Evolutionary conservation across 306 rosid genomes (phyloP).

Genomic region (Mimosa pudica): DNA sequence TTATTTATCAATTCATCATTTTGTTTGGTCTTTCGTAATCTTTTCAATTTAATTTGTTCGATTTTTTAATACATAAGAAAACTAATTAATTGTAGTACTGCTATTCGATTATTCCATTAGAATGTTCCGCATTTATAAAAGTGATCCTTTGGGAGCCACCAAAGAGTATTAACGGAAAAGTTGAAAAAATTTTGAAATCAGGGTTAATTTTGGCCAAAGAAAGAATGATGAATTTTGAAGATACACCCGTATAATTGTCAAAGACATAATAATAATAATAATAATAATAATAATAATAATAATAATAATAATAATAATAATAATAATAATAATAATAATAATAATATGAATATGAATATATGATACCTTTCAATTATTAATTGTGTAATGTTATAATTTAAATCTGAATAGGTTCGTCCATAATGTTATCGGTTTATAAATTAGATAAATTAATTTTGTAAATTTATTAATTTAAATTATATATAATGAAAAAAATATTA

Average conservation of each 20-base stretch:
- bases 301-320: too few relatives aligned
- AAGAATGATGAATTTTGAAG: neutral
- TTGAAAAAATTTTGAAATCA: slow-evolving; percentile 8
- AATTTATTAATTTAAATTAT: too few relatives aligned
- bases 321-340: too few relatives aligned
- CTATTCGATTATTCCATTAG: slow-evolving; percentile 21
- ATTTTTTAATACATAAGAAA: neutral
- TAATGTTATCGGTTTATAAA: too few relatives aligned
- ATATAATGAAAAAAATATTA: too few relatives aligned
- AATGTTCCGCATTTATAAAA: neutral
- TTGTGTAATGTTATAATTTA: too few relatives aligned
- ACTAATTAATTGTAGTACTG: slow-evolving; percentile 23
- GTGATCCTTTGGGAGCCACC: slow-evolving; percentile 31
- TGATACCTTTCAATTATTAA: too few relatives aligned
- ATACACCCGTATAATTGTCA: neutral
- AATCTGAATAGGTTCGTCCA: too few relatives aligned
- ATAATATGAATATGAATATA: too few relatives aligned
- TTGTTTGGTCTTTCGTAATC: slow-evolving; percentile 26
- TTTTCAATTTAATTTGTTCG: slow-evolving; percentile 8
- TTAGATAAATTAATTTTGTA: too few relatives aligned
- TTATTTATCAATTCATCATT: slow-evolving; percentile 29
- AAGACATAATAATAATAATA: neutral
- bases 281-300: too few relatives aligned
- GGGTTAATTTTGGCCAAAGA: neutral
- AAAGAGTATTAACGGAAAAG: slow-evolving; percentile 17